Conservation (phyloP, 768 basidiomycete genomes). For the Xerocomellus dryophilus region DNA sequence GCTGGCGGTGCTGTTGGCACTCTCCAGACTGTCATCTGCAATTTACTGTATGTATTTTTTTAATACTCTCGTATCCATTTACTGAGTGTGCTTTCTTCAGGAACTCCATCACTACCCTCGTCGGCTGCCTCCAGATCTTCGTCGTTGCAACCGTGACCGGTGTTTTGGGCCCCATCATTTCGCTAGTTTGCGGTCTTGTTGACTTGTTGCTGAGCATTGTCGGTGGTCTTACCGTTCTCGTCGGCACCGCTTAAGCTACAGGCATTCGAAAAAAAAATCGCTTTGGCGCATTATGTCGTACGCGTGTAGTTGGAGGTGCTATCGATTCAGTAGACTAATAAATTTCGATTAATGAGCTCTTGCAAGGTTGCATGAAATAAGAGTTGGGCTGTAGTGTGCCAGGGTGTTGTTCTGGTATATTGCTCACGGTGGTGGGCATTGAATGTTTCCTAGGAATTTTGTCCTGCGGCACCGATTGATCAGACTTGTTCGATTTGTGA, state of each 20-base stretch:
- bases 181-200: background rate
- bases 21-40: background rate
- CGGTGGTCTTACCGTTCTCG: background rate
- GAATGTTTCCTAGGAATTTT: no score
- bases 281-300: background rate
- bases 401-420: background rate
- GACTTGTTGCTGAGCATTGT: background rate
- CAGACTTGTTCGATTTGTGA: background rate
- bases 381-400: no score
- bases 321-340: background rate
- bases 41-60: background rate
- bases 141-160: background rate
- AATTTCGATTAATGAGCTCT: background rate
- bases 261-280: background rate
- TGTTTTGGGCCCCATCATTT: background rate
- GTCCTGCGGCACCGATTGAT: background rate
- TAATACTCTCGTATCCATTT: no score
- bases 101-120: background rate
- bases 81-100: background rate
- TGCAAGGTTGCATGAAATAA: background rate
- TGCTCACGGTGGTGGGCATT: no score
- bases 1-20: background rate
- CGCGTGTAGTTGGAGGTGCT: background rate
- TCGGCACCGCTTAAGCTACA: background rate
- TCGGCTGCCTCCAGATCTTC: conserved; percentile 4